These are phyloP conservation scores for Penicillium oxalicum DNA, from an alignment of 2,329 filamentous ascomycete species.

Conservation along the genomic window DNA sequence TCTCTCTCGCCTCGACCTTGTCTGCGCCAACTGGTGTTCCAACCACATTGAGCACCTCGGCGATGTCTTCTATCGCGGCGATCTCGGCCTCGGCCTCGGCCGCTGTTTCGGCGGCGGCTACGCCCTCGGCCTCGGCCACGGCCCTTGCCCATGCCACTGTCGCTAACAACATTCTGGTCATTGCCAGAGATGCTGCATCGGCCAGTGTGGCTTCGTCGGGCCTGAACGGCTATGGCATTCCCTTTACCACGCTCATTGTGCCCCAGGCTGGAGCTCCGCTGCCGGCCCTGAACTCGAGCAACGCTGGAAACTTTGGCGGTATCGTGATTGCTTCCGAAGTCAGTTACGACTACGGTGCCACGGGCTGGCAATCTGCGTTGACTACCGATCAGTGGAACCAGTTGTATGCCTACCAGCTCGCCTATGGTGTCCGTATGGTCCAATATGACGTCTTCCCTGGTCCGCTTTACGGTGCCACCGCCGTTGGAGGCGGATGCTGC, in stretches of 20 bases:
- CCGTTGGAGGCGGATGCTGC: slow-evolving; percentile 44
- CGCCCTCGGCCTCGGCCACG: slow-evolving; percentile 15
- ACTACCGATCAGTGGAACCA: slow-evolving; percentile 52
- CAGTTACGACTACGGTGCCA: slow-evolving; percentile 47
- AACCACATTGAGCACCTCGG: slow-evolving; percentile 12
- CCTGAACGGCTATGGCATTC: slow-evolving; percentile 57
- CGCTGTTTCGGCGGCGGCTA: neutral
- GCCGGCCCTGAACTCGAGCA: slow-evolving; percentile 47
- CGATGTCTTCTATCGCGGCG: slow-evolving; percentile 19
- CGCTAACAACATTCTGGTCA: slow-evolving; percentile 48
- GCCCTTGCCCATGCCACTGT: slow-evolving; percentile 20
- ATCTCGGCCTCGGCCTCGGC: slow-evolving; percentile 2
- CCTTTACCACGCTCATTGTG: slow-evolving; percentile 51
- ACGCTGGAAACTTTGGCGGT: slow-evolving; percentile 53
- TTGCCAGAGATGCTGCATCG: slow-evolving; percentile 49
- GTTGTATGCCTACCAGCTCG: slow-evolving; percentile 53
- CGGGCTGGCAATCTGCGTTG: slow-evolving; percentile 48
- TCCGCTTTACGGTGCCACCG: slow-evolving; percentile 43
- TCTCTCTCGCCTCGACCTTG: neutral
- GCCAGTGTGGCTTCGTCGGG: slow-evolving; percentile 48
- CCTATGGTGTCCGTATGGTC: slow-evolving; percentile 56
- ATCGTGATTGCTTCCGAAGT: slow-evolving; percentile 53
- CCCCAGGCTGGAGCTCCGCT: slow-evolving; percentile 48
- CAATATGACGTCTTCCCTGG: slow-evolving; percentile 54
- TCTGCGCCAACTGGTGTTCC: neutral